phyloP scores from a whole-genome alignment of 345 rosid genomes.

The Eucalyptus fibrosa region DNA sequence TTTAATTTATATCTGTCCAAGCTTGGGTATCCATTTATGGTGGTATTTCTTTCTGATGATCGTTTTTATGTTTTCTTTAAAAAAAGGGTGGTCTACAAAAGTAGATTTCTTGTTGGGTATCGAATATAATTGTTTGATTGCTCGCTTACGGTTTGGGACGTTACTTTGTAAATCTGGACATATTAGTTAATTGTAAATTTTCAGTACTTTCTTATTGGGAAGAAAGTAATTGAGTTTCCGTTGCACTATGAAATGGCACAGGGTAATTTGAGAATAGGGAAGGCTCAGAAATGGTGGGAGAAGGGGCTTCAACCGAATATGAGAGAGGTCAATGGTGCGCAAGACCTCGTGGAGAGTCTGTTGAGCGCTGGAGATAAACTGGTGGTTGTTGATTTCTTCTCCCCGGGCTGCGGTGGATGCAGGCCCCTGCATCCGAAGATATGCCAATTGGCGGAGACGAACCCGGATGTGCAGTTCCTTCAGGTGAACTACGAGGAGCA shows the following conservation, averaged over 20 bases:
- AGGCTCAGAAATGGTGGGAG: conserved; percentile 78
- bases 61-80: neutral
- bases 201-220: neutral
- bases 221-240: neutral
- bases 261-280: neutral
- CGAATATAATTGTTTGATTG: neutral
- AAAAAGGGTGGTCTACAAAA: neutral
- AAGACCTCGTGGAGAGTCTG: conserved; percentile 73
- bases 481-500: conserved; percentile 90
- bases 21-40: neutral
- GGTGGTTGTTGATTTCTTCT: conserved; percentile 80
- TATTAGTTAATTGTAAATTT: neutral
- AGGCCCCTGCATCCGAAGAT: conserved; percentile 95
- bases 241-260: neutral
- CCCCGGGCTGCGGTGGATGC: conserved; percentile 98
- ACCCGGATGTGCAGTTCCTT: conserved; percentile 71
- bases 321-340: conserved; percentile 77
- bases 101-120: neutral
- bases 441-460: conserved; percentile 77
- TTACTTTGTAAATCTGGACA: neutral
- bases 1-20: neutral
- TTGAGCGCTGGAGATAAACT: conserved; percentile 68
- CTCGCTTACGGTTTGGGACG: neutral
- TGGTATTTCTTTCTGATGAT: neutral
- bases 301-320: conserved; percentile 72